A percentile compares a stretch with the other conserved stretches of the same genome.
Conservation (phyloP, 176 grass and related monocot genomes). For the Bothriochloa decipiens region DNA sequence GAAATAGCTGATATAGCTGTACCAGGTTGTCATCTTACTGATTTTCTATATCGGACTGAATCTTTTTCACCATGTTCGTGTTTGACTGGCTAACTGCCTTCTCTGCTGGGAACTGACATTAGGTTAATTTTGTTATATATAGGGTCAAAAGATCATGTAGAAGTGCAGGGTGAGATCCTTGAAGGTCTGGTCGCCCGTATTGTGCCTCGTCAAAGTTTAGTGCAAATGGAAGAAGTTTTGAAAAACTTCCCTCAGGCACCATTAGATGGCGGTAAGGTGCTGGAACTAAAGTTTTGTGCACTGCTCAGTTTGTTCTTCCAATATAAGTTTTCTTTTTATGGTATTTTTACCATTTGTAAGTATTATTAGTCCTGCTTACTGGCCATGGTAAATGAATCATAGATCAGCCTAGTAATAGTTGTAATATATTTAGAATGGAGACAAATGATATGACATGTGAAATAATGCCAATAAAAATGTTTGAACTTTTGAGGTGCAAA, state of each 20-base stretch:
- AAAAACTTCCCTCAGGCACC: conserved; percentile 67
- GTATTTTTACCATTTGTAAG: conserved; percentile 31
- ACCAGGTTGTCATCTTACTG: conserved; percentile 49
- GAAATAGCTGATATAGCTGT: conserved; percentile 95
- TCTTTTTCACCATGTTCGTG: background rate
- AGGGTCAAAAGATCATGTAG: conserved; percentile 90
- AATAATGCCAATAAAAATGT: background rate
- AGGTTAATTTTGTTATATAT: conserved; percentile 40
- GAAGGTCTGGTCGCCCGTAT: conserved; percentile 96
- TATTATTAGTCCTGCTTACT: background rate
- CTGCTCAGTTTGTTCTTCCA: background rate
- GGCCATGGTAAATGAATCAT: conserved; percentile 22
- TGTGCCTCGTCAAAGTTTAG: conserved; percentile 74
- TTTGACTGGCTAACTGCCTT: background rate
- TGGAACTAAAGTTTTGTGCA: conserved; percentile 6
- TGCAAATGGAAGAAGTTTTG: conserved; percentile 80
- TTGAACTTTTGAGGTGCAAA: background rate
- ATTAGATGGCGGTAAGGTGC: conserved; percentile 51
- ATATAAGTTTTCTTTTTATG: background rate
- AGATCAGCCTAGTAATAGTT: background rate
- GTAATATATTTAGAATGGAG: conserved; percentile 1
- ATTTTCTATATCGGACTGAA: background rate
- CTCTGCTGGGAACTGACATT: conserved; percentile 6
- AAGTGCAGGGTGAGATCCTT: conserved; percentile 93
- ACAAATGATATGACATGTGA: background rate